Evolutionary conservation across 495 filamentous ascomycete species (phyloP), one percentile per base, ranked within the genome.

Genomic region (Melanomma pulvis-pyrius): DNA sequence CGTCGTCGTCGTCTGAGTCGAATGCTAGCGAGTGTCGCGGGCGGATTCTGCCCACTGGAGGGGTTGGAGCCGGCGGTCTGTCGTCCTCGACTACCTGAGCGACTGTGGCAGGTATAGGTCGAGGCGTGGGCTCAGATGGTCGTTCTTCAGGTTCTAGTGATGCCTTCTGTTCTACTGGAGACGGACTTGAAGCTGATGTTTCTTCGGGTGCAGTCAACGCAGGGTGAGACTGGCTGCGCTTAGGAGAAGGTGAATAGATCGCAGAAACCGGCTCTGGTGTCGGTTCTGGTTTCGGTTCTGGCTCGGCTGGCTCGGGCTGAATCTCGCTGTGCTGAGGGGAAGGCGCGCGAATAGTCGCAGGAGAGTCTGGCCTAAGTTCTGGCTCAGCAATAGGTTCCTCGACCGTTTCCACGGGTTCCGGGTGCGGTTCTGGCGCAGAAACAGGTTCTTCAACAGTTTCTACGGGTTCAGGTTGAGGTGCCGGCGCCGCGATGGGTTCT

Each of bases 31-130:
- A n/a, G 36, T 69, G 53, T 12, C 61, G 59, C 17, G 55, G 54
- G 9, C 61, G 53, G 11, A 28, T 54, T 56, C 50, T 59, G n/a
- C 15, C 34, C 12, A 59, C 25, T 21, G 67, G 67, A 53, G 67
- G 67, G 15, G 60, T 64, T n/a, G 67, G 67, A 48, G 67, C 67
- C n/a, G 67, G 61, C 0, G 67, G 67, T 47, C 60, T 34, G 26
- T 24, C 28, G 24, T 69, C 60, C 44, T 63, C 67, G 26, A 64
- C 41, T 13, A 64, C 28, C 32, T 56, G 67, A 19, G 28, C 59
- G 2, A 60, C 17, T 34, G 61, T 61, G 29, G 48, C 7, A 24
- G 48, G 48, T 15, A 24, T 50, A 1, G 48, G 48, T 54, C 7
- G 24, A 26, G 51, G 7, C 1, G 56, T 9, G 15, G 47, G 22